Evolutionary conservation across 1,284 basidiomycete genomes (phyloP).

Genomic region (Apiotrichum montevideense): DNA sequence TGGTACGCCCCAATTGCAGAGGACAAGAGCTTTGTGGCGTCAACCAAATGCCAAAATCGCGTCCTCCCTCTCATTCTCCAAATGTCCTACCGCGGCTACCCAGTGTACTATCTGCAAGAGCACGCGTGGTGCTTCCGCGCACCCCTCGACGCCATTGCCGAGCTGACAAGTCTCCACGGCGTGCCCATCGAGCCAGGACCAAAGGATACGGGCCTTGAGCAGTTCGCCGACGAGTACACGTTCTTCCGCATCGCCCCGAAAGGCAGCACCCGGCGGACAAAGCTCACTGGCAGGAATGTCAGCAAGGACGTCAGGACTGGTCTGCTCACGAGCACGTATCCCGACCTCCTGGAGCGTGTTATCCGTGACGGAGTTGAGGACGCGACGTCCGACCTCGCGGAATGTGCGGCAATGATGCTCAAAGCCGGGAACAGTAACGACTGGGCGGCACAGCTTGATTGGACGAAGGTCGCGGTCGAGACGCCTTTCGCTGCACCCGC

Average conservation of each 20-base stretch:
- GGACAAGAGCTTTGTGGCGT: constrained; percentile 14
- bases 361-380: constrained; percentile 5
- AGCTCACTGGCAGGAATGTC: constrained; percentile 8
- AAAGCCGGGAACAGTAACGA: neutral
- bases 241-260: constrained; percentile 30
- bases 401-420: constrained; percentile 18
- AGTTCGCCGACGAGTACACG: constrained; percentile 18
- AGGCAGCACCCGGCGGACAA: constrained; percentile 1
- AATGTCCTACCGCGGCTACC: constrained; percentile 39
- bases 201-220: constrained; percentile 25
- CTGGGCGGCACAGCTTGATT: constrained; percentile 16
- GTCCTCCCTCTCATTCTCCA: constrained; percentile 43
- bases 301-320: constrained; percentile 20
- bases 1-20: constrained; percentile 24
- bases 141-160: constrained; percentile 21
- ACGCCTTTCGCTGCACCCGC: neutral
- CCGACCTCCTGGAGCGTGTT: constrained; percentile 14
- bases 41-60: constrained; percentile 20
- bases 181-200: constrained; percentile 24
- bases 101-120: constrained; percentile 37
- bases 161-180: constrained; percentile 29
- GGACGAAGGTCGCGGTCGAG: neutral
- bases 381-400: constrained; percentile 12
- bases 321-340: constrained; percentile 25
- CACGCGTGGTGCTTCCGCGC: constrained; percentile 47